phyloP scores from a whole-genome alignment of 768 basidiomycete species.

The Tremella mesenterica region DNA sequence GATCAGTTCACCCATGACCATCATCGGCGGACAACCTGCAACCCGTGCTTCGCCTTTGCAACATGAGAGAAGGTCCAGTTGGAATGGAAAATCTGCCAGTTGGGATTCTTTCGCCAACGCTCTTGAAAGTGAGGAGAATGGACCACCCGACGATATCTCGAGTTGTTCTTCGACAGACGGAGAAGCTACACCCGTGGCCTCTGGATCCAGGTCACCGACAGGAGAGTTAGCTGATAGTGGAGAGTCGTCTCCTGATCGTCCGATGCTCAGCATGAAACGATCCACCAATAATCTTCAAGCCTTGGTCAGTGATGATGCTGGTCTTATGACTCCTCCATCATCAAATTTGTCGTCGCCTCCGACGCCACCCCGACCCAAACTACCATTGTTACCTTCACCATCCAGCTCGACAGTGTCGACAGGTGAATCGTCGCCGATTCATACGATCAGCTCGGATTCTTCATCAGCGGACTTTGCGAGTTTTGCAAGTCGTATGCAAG shows the following conservation, averaged over 20 bases:
- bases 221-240: not conserved
- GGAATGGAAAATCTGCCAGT: conserved; percentile 30
- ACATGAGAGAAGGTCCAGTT: conserved; percentile 38
- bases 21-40: conserved; percentile 34
- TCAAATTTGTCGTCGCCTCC: conserved; percentile 39
- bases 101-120: conserved; percentile 31
- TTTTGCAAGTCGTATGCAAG: too few relatives aligned
- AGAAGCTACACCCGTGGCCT: conserved; percentile 29
- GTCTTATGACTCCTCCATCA: conserved; percentile 36
- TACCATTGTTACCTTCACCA: conserved; percentile 28
- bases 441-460: conserved; percentile 20
- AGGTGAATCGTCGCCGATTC: conserved; percentile 30
- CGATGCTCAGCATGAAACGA: conserved; percentile 18
- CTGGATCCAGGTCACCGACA: conserved; percentile 19
- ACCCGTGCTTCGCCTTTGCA: conserved; percentile 16
- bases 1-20: conserved; percentile 14
- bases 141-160: not conserved
- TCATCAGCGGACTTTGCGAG: not conserved
- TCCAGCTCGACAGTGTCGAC: conserved; percentile 21
- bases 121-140: conserved; percentile 5
- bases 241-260: conserved; percentile 10
- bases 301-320: conserved; percentile 20
- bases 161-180: conserved; percentile 15
- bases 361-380: conserved; percentile 13
- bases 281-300: conserved; percentile 29